Percentiles rank a stretch among this genome's conserved stretches.
phyloP scores from a whole-genome alignment of 768 basidiomycete species.

The Fistulinella prunicolor region DNA sequence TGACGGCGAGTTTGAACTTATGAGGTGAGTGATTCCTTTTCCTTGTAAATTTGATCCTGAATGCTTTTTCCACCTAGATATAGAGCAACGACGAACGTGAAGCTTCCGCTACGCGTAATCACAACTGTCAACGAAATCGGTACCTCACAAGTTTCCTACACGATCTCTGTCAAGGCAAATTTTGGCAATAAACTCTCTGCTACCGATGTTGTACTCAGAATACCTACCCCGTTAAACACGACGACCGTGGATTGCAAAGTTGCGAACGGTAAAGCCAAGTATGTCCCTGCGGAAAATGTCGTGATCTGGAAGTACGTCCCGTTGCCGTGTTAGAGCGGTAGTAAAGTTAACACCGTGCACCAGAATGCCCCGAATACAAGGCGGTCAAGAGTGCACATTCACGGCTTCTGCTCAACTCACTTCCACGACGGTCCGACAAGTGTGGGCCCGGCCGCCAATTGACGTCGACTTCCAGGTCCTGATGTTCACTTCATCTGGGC shows the following conservation, averaged over 20 bases:
- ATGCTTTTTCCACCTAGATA: slow-evolving; percentile 53
- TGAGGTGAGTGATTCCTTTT: slow-evolving; percentile 59
- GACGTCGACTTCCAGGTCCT: slow-evolving; percentile 98
- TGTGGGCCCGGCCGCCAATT: slow-evolving; percentile 98
- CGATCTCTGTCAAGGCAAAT: slow-evolving; percentile 81
- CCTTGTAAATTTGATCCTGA: slow-evolving; percentile 1
- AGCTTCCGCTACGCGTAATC: slow-evolving; percentile 86
- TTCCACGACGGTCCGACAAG: slow-evolving; percentile 86
- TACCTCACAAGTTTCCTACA: slow-evolving; percentile 88
- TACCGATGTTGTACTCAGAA: slow-evolving; percentile 86
- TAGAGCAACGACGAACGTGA: slow-evolving; percentile 93
- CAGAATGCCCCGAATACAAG: slow-evolving; percentile 90
- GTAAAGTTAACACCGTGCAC: slow-evolving; percentile 1
- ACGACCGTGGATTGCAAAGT: slow-evolving; percentile 92
- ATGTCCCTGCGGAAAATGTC: slow-evolving; percentile 92
- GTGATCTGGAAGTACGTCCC: slow-evolving; percentile 93
- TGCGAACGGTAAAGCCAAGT: slow-evolving; percentile 92
- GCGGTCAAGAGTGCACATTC: slow-evolving; percentile 86
- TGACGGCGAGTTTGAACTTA: slow-evolving; percentile 98
- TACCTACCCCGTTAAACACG: slow-evolving; percentile 96
- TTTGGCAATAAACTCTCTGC: slow-evolving; percentile 93
- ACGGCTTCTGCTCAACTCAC: slow-evolving; percentile 81
- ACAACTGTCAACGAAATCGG: slow-evolving; percentile 92
- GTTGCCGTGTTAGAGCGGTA: background rate
- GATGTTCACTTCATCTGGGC: slow-evolving; percentile 96